Conservation (phyloP, 1,284 basidiomycete species). For the Sanghuangporus weigelae region DNA sequence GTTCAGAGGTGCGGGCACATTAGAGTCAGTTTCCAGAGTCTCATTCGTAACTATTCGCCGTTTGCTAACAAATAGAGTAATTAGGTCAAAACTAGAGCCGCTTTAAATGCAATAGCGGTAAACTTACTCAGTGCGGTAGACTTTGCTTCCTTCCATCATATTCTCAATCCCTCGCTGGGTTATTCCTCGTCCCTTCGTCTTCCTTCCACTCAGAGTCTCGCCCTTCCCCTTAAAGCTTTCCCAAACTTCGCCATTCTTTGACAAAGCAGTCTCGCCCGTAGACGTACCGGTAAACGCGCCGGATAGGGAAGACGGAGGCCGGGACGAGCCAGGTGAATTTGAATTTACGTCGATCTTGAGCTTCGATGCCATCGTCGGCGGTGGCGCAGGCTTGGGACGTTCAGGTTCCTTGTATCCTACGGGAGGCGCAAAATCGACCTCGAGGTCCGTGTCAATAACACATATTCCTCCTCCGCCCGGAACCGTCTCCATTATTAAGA, state of each 20-base stretch:
- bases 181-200: conserved; percentile 90
- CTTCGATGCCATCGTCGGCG: conserved; percentile 94
- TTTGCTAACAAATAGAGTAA: conserved; percentile 47
- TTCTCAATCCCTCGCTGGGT: conserved; percentile 77
- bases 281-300: conserved; percentile 56
- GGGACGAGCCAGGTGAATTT: conserved; percentile 74
- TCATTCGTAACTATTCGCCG: conserved; percentile 83
- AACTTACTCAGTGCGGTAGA: conserved; percentile 82
- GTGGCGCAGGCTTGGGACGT: conserved; percentile 74
- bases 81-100: not conserved
- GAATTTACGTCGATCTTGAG: conserved; percentile 90
- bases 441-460: conserved; percentile 94
- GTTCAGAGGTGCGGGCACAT: conserved; percentile 86
- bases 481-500: conserved; percentile 91
- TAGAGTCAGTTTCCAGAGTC: conserved; percentile 67
- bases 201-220: conserved; percentile 81
- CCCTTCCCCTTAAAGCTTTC: conserved; percentile 94
- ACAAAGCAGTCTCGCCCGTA: conserved; percentile 45
- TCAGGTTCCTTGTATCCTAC: conserved; percentile 88
- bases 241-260: conserved; percentile 74
- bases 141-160: conserved; percentile 79
- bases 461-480: conserved; percentile 88
- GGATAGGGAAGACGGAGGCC: conserved; percentile 70
- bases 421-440: conserved; percentile 79
- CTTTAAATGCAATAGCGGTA: conserved; percentile 1